Evolutionary conservation across 805 yeast species (phyloP), one percentile per base, ranked within the genome.

Genomic region (Zygosaccharomyces lentus): DNA sequence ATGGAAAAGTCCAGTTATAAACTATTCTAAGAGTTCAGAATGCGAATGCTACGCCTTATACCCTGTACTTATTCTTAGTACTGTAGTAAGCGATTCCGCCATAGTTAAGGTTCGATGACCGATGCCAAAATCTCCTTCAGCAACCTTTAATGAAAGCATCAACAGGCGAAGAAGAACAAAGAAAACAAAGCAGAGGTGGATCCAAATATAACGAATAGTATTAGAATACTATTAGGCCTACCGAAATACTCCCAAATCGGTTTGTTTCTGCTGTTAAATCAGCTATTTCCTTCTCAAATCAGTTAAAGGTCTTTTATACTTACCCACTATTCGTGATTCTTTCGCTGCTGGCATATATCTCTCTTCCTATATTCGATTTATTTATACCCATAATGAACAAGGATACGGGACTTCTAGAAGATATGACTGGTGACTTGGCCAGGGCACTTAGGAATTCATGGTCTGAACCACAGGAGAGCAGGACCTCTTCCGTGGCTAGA

Each of bases 381-480:
- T 4, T 5, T 9, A 27, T 12, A 15, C n/a, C 29, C 19, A 17
- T 26, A 17, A 40, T 31, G 41, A 36, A 16, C 37, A 27, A n/a
- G 26, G 35, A 36, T n/a, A 30, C 23, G n/a, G 37, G 26, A 12
- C 21, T 36, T n/a, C 26, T 24, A 9, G 48, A 41, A 9, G 57
- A 57, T 27, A 51, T 51, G 23, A 36, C 56, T 7, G 58, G 54
- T 3, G 67, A 62, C 12, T 47, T 64, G 40, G 67, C 60, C 1
- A 58, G 56, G 34, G 65, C 66, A 6, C 54, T 64, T 6, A 54
- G 64, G 41, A 64, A 59, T 35, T 62, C 68, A 17, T 64, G 68
- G 68, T 58, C 64, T 2, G 65, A 59, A 39, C 48, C 58, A 19
- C 58, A 55, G 32, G 54, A 47, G 4, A 40, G 45, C 25, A 31